These are phyloP conservation scores for Articulospora tetracladia DNA, from an alignment of 495 filamentous ascomycete species.

Conservation along the genomic window DNA sequence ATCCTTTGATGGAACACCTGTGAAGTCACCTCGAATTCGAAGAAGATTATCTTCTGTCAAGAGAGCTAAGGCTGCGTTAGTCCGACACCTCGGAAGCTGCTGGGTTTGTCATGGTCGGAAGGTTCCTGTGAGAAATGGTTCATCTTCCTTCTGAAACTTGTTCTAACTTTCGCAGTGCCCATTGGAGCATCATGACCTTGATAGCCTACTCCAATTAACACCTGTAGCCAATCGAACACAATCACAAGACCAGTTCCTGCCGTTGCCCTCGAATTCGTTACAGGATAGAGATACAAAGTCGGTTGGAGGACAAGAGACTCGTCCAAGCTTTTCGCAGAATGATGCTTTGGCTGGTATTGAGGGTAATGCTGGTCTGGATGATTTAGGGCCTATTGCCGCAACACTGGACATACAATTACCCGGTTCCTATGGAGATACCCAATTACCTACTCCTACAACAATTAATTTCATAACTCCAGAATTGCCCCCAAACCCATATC, in stretches of 20 bases:
- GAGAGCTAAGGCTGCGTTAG: constrained; percentile 22
- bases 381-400: background rate
- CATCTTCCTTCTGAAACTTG: background rate
- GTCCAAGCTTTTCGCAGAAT: constrained; percentile 7
- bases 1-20: constrained; percentile 17
- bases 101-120: constrained; percentile 7
- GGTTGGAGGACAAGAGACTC: background rate
- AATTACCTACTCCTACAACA: background rate
- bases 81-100: constrained; percentile 20
- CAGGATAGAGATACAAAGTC: background rate
- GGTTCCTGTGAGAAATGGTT: constrained; percentile 15
- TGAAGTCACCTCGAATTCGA: constrained; percentile 9
- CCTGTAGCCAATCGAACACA: background rate
- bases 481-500: constrained; percentile 11
- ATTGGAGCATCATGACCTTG: constrained; percentile 25
- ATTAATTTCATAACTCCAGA: background rate
- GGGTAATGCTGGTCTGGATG: background rate
- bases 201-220: constrained; percentile 1
- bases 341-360: constrained; percentile 11
- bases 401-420: constrained; percentile 9
- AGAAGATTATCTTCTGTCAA: constrained; percentile 4
- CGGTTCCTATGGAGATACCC: constrained; percentile 5
- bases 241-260: background rate
- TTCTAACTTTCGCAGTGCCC: constrained; percentile 15
- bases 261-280: background rate